phyloP scores from a whole-genome alignment of 2,329 filamentous ascomycete species.

The Fonsecaea erecta region DNA sequence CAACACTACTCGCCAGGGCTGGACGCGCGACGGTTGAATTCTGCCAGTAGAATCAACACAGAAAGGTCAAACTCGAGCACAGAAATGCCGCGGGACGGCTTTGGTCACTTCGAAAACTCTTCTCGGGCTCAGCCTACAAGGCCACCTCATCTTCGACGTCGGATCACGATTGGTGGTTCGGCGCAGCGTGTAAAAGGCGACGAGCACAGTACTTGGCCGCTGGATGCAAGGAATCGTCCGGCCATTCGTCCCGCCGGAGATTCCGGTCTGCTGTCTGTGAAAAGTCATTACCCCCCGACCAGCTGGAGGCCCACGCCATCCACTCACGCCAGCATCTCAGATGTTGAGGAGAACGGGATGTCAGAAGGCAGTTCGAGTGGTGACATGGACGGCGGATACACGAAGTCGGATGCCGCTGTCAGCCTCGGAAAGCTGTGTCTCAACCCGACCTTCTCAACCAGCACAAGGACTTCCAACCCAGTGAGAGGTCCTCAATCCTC shows the following conservation, averaged over 20 bases:
- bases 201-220: not conserved
- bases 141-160: constrained; percentile 12
- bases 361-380: not conserved
- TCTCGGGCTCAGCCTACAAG: not conserved
- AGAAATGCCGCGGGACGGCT: not conserved
- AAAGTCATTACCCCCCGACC: constrained; percentile 22
- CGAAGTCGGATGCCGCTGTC: not conserved
- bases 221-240: not conserved
- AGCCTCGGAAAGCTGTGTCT: not conserved
- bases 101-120: not conserved
- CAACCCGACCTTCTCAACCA: not conserved
- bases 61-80: not conserved
- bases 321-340: not conserved
- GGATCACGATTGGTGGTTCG: constrained; percentile 19
- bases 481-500: not conserved
- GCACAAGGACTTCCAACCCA: not conserved
- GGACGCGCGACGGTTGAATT: not conserved
- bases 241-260: not conserved
- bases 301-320: constrained; percentile 21
- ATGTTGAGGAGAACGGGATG: not conserved
- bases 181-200: not conserved
- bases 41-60: not conserved
- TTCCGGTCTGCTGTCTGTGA: not conserved
- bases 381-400: not conserved
- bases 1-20: not conserved